phyloP scores from a whole-genome alignment of 2,329 filamentous ascomycete genomes.

The Fusarium sp. region DNA sequence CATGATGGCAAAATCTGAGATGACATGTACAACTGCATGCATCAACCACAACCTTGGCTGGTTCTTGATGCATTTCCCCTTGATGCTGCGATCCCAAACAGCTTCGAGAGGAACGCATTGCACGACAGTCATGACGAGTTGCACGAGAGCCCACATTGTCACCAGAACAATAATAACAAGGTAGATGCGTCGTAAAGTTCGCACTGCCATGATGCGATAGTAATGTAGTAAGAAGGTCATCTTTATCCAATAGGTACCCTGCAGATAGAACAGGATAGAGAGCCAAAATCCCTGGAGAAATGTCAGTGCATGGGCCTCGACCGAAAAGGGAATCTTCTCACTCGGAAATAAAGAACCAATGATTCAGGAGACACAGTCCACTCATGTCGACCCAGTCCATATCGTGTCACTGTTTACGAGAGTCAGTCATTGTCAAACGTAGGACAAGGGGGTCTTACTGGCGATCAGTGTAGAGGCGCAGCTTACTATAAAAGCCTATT shows the following conservation, averaged over 20 bases:
- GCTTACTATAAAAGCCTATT: conserved; percentile 17
- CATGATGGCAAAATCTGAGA: conserved; percentile 28
- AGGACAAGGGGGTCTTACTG: conserved; percentile 1
- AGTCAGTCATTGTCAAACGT: background rate
- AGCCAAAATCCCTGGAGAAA: conserved; percentile 30
- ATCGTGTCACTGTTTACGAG: conserved; percentile 25
- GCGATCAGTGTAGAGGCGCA: conserved; percentile 20
- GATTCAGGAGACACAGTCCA: conserved; percentile 12
- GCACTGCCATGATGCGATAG: conserved; percentile 32
- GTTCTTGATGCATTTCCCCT: conserved; percentile 6
- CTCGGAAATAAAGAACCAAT: conserved; percentile 6
- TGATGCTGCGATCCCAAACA: conserved; percentile 22
- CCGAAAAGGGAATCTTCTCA: accelerated
- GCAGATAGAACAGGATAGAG: conserved; percentile 27
- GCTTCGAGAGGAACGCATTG: conserved; percentile 23
- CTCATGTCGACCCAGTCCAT: conserved; percentile 31
- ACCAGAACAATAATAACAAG: conserved; percentile 5
- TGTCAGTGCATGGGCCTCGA: accelerated
- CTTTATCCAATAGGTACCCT: conserved; percentile 13
- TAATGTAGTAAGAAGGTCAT: conserved; percentile 36
- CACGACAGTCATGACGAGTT: accelerated
- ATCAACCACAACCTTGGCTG: conserved; percentile 10
- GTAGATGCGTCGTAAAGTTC: conserved; percentile 19
- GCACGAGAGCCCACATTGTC: background rate
- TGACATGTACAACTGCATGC: conserved; percentile 20